Base-by-base conservation (phyloP, 805 yeast species). In the Candida ascalaphidarum region DNA sequence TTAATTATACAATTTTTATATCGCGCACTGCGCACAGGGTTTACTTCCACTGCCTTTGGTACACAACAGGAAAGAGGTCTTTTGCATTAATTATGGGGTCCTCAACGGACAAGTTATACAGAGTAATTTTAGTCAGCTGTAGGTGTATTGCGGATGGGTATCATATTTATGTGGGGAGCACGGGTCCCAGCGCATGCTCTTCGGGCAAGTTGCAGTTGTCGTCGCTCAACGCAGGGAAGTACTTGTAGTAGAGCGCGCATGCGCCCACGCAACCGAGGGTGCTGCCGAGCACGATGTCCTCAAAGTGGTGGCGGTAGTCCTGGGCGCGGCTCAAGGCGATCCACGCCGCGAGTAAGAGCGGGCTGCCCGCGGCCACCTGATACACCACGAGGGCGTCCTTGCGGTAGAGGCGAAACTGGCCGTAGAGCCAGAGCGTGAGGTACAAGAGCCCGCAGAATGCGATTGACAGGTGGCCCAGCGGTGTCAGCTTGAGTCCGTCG, bases 61-160 rank as follows among this genome's bases (percentile, higher is more conserved):
- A 38, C 33, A 35, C 31, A 30, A 38, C 35, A 45, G 55, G 52
- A 55, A 52, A 54, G 60, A 54, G 61, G 48, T 46, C 43, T 45
- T 50, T 55, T 56, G 65, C 67, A 61, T 60, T 58, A 61, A 60
- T 52, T 44, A 50, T 52, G 65, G 65, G 60, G 63, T 61, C 69
- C 65, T 62, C 69, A 62, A 62, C 69, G 69, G 69, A 61, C 69
- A 48, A 39, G 35, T 35, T 35, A 39, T 43, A 39, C 27, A 17
- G 6, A 21, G 22, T 10, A 7, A 21, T 10, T 7, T 21, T 18
- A 7, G 20, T 18, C 20, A 18, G 10, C 20, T 7, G 20, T 7
- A 18, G 20, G 20, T 10, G 9, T 18, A 7, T 7, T 18, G 7
- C 20, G 7, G 7, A 7, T 18, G 20, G 20, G 20, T 7, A 10